Evolutionary conservation across 805 yeast genomes (phyloP), one percentile per base, ranked within the genome.

Genomic region (Ogataea glucozyma): DNA sequence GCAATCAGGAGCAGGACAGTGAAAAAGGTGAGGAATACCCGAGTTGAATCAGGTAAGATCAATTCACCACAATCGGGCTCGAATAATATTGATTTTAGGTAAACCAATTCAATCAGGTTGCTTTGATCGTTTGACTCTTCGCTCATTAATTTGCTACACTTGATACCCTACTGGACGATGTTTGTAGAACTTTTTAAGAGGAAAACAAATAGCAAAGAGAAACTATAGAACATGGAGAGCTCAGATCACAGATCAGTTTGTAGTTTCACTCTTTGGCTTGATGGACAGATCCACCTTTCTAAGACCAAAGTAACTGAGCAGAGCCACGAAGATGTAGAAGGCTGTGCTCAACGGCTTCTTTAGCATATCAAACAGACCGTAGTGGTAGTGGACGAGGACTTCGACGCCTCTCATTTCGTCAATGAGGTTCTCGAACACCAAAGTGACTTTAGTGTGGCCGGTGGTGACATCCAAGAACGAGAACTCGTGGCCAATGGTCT

Each of bases 361-460:
- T 59, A 79, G 67, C 61, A 77, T 75, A 48, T 73, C 77, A 29
- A 65, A 57, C 7, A 65, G 56, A 6, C 86, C 65, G 64, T 78
- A 88, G 51, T 66, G 71, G 66, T 90, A 91, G 49, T 74, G 71
- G 43, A 90, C 71, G 38, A 75, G 65, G 4, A 89, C 64, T 32
- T 78, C 78, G 13, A 79, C 67, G 30, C 67, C 67, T 46, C 75
- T 70, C 59, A 86, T 71, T 44, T 81, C 88, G 61, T 85, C 95
- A 42, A 85, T 75, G 48, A 90, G 56, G 62, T 86, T 83, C 13
- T 62, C 60, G 61, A 71, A 85, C 19, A 64, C 64, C 35, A 89
- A 63, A 12, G 82, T 75, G 11, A 86, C 75, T 49, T 85, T 83
- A 13, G 87, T 80, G 56, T 91, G 95, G 19, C 98, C 97, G 19